Conservation (phyloP, 768 basidiomycete species). For the Podaxis sp. region DNA sequence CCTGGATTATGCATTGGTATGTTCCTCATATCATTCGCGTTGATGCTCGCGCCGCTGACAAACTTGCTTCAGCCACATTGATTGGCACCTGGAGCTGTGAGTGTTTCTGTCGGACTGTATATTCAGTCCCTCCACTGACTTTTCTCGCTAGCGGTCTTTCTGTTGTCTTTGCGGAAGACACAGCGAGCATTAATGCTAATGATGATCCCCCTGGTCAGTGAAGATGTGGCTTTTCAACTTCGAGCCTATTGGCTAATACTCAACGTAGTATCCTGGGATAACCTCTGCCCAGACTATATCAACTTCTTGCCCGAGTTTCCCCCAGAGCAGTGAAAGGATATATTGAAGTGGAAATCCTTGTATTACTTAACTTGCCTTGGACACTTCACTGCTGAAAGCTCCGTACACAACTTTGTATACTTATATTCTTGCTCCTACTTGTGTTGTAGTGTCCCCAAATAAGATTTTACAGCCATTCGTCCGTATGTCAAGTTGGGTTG, state of each 20-base stretch:
- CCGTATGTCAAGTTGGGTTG: no score
- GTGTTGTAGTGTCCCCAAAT: no score
- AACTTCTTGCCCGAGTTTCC: slow-evolving; percentile 2
- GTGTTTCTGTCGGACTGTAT: slow-evolving; percentile 9
- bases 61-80: slow-evolving; percentile 39
- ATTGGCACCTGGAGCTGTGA: slow-evolving; percentile 47
- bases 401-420: no score
- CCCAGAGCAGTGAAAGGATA: no score
- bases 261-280: neutral
- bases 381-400: no score
- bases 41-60: neutral
- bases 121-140: neutral
- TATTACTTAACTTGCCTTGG: no score
- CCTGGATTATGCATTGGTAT: slow-evolving; percentile 52
- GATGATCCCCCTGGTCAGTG: no score
- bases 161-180: neutral
- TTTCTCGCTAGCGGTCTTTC: neutral
- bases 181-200: neutral
- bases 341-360: neutral
- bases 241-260: no score
- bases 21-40: slow-evolving; percentile 10
- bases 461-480: no score
- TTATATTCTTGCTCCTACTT: no score
- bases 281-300: neutral
- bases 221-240: no score